These are phyloP conservation scores for Dipodascus albidus DNA, from an alignment of 805 yeast genomes.

Conservation along the genomic window DNA sequence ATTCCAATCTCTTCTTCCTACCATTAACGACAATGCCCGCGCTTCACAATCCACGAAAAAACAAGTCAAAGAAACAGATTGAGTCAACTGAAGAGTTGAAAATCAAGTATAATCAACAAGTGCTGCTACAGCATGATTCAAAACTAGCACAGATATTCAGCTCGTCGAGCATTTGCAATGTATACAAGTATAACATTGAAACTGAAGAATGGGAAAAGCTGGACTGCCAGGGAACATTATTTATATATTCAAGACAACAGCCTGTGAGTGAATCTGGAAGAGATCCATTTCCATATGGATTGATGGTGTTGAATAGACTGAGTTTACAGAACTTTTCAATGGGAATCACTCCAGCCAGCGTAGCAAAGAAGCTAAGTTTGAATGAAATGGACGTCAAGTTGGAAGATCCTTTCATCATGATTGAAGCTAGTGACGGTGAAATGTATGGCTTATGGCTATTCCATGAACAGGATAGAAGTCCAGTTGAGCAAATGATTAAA, in stretches of 20 bases:
- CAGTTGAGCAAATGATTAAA: conserved; percentile 17
- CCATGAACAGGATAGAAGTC: conserved; percentile 22
- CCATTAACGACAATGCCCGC: neutral
- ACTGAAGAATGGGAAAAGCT: conserved; percentile 28
- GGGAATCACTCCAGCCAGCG: conserved; percentile 23
- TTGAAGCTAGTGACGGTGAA: conserved; percentile 21
- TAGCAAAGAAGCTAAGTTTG: conserved; percentile 13
- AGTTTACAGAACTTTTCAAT: conserved; percentile 23
- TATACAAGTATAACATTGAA: conserved; percentile 26
- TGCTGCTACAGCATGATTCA: conserved; percentile 27
- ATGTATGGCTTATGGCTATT: conserved; percentile 30
- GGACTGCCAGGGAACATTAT: conserved; percentile 28
- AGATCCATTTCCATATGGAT: conserved; percentile 23
- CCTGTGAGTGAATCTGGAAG: conserved; percentile 6
- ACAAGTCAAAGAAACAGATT: neutral
- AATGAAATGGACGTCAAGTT: conserved; percentile 23
- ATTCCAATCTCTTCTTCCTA: neutral
- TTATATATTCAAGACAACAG: conserved; percentile 25
- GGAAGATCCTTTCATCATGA: conserved; percentile 27
- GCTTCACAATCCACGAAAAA: neutral
- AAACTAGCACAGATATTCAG: conserved; percentile 24
- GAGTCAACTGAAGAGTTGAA: neutral
- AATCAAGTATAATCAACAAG: conserved; percentile 22
- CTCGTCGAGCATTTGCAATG: conserved; percentile 30
- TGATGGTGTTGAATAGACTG: conserved; percentile 27